These are phyloP conservation scores for Magnusiomyces sp. DNA, from an alignment of 1,139 yeast species.

Conservation along the genomic window DNA sequence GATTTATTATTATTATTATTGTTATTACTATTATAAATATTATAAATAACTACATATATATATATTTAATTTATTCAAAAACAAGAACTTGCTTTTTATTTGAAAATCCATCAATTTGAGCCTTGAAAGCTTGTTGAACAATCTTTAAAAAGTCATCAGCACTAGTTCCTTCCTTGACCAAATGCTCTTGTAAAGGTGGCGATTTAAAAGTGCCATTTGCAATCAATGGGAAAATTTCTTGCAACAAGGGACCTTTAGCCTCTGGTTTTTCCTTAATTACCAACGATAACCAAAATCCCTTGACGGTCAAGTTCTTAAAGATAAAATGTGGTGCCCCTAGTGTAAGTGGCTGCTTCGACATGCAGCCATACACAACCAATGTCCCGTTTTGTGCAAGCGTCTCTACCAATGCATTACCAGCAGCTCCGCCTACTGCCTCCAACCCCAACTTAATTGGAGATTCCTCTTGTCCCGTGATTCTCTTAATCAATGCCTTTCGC, in stretches of 20 bases:
- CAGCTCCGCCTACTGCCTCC: constrained; percentile 90
- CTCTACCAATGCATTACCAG: constrained; percentile 79
- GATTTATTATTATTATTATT: constrained; percentile 19
- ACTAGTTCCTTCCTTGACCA: constrained; percentile 35
- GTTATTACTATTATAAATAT: background rate
- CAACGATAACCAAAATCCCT: no score
- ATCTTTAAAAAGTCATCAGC: constrained; percentile 45
- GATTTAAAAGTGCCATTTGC: constrained; percentile 49
- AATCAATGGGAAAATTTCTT: constrained; percentile 39
- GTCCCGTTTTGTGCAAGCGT: constrained; percentile 62
- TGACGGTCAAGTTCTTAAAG: constrained; percentile 76
- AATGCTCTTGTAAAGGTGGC: constrained; percentile 46
- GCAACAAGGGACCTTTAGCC: no score
- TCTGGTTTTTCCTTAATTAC: no score
- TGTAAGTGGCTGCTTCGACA: constrained; percentile 91
- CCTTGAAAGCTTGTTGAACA: constrained; percentile 45
- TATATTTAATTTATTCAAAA: constrained; percentile 14
- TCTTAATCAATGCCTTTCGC: constrained; percentile 50
- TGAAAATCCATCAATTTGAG: constrained; percentile 34
- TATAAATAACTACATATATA: background rate
- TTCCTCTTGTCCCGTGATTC: background rate
- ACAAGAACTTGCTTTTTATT: constrained; percentile 38
- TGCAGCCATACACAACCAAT: constrained; percentile 91
- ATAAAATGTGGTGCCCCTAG: constrained; percentile 84
- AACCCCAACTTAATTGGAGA: constrained; percentile 60